These are phyloP conservation scores for Paraphoma sp. DNA, from an alignment of 2,329 filamentous ascomycete species.

Conservation along the genomic window DNA sequence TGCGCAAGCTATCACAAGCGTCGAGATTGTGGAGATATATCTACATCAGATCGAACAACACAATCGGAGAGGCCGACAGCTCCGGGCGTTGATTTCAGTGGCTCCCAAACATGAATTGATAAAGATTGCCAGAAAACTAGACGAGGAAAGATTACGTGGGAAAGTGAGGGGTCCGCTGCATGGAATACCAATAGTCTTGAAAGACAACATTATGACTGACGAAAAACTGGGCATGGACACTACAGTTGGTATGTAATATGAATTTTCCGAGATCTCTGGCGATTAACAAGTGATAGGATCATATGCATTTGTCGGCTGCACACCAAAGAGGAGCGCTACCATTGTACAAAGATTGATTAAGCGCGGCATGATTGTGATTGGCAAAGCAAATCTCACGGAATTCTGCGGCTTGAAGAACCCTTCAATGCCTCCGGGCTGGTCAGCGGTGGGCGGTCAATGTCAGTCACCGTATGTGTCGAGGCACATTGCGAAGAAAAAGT, in stretches of 20 bases:
- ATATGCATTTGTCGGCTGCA: slow-evolving; percentile 47
- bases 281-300: slow-evolving; percentile 29
- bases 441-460: slow-evolving; percentile 48
- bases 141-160: slow-evolving; percentile 48
- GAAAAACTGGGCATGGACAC: slow-evolving; percentile 49
- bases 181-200: slow-evolving; percentile 52
- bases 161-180: slow-evolving; percentile 49
- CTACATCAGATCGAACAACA: slow-evolving; percentile 44
- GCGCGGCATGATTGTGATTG: slow-evolving; percentile 51
- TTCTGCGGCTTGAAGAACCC: slow-evolving; percentile 46
- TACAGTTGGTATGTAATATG: slow-evolving; percentile 43
- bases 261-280: neutral
- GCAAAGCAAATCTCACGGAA: slow-evolving; percentile 52
- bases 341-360: slow-evolving; percentile 47
- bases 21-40: slow-evolving; percentile 45
- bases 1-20: slow-evolving; percentile 37
- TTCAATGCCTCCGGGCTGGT: slow-evolving; percentile 50
- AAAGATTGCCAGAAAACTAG: slow-evolving; percentile 46
- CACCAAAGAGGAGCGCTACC: slow-evolving; percentile 45
- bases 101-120: slow-evolving; percentile 47
- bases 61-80: slow-evolving; percentile 43
- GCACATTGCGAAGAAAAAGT: slow-evolving; percentile 45
- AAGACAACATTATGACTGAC: slow-evolving; percentile 52
- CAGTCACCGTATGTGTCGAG: slow-evolving; percentile 48
- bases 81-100: slow-evolving; percentile 48